Evolutionary conservation across 208 protist genomes (phyloP).

Genomic region (Leishmania tarentolae): DNA sequence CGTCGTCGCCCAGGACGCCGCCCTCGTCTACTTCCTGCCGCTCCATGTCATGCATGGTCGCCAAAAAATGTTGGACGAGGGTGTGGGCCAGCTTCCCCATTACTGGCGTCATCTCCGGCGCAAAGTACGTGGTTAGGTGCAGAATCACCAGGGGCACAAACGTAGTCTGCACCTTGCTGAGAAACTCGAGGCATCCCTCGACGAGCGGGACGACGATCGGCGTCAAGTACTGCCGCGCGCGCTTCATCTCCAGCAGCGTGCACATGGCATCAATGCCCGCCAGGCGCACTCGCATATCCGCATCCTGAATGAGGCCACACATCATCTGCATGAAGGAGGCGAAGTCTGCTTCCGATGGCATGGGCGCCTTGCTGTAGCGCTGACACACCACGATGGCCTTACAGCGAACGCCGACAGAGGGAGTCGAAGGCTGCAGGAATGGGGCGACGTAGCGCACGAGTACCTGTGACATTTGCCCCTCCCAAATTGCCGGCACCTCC

Average conservation of each 20-base stretch:
- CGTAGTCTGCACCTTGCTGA: conserved; percentile 84
- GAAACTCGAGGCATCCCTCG: conserved; percentile 82
- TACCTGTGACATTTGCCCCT: conserved; percentile 76
- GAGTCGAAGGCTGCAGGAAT: conserved; percentile 49
- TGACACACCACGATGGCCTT: conserved; percentile 85
- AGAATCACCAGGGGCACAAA: conserved; percentile 82
- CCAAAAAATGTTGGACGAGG: conserved; percentile 80
- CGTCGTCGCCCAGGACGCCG: conserved; percentile 6
- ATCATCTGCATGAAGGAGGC: conserved; percentile 81
- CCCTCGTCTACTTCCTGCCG: conserved; percentile 37
- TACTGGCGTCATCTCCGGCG: conserved; percentile 75
- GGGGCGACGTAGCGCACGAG: conserved; percentile 81
- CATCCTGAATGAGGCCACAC: conserved; percentile 61
- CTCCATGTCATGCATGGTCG: conserved; percentile 76
- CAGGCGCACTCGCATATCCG: conserved; percentile 77
- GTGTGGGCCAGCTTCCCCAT: conserved; percentile 73
- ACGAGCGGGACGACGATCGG: conserved; percentile 76
- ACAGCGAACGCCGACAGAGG: conserved; percentile 66
- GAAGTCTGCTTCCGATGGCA: conserved; percentile 70
- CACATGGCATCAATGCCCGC: conserved; percentile 84
- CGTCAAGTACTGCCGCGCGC: conserved; percentile 61
- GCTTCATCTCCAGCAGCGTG: conserved; percentile 84
- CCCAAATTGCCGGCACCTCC: conserved; percentile 69
- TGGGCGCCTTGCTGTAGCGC: conserved; percentile 85
- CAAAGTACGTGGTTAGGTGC: conserved; percentile 87